Percentiles rank a stretch among this genome's conserved stretches.
These are phyloP conservation scores for Solanum chacoense DNA, from an alignment of 305 asterid species.

Conservation along the genomic window DNA sequence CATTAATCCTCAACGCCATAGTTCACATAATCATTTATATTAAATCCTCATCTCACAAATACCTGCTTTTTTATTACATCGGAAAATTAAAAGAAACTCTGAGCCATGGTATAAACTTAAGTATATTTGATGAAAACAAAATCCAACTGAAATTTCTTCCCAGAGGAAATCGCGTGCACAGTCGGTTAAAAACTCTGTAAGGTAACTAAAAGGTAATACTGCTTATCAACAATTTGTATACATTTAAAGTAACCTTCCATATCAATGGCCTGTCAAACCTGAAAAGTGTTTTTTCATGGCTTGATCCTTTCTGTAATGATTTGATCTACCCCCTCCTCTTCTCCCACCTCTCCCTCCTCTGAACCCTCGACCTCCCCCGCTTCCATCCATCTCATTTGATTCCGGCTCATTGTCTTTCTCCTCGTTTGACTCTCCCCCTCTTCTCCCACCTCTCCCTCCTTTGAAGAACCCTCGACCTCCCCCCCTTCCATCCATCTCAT, in stretches of 20 bases:
- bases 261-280: conserved; percentile 38
- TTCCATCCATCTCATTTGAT: conserved; percentile 24
- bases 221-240: background rate
- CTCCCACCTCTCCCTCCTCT: conserved; percentile 21
- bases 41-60: background rate
- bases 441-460: conserved; percentile 14
- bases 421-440: conserved; percentile 20
- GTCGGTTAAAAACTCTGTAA: background rate
- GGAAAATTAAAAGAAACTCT: background rate
- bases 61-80: background rate
- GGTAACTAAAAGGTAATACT: background rate
- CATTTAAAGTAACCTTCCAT: background rate
- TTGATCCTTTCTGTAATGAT: conserved; percentile 43
- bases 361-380: conserved; percentile 24
- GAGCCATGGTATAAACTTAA: background rate
- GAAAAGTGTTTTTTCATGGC: conserved; percentile 70
- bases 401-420: conserved; percentile 17
- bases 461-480: conserved; percentile 26
- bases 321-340: conserved; percentile 52
- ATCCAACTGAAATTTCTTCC: background rate
- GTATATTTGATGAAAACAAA: background rate
- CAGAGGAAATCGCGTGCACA: background rate
- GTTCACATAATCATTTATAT: background rate
- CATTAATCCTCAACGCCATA: background rate
- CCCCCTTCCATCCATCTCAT: conserved; percentile 26